A percentile compares a stretch with the other conserved stretches of the same genome.
Conservation (phyloP, 2,329 filamentous ascomycete species). For the Pseudocercospora eumusae region DNA sequence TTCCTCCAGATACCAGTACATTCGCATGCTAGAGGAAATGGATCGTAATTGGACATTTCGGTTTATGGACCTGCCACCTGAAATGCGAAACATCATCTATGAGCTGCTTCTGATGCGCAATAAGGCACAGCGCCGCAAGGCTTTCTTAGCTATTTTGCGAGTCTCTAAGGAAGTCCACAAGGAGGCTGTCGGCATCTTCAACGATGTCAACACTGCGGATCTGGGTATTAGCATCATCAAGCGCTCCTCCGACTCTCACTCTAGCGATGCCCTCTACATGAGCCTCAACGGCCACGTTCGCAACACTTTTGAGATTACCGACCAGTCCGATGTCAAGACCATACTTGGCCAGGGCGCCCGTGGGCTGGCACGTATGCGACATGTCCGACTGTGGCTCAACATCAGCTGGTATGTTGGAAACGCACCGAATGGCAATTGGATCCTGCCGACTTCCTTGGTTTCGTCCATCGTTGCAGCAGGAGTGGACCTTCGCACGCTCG, state of each 20-base stretch:
- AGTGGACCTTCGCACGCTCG: too few species aligned
- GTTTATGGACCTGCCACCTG: conserved; percentile 13
- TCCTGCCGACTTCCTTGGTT: too few species aligned
- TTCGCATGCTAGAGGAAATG: background rate
- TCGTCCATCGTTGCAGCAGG: too few species aligned
- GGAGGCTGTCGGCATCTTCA: conserved; percentile 9
- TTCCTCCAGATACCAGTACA: background rate
- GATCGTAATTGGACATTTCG: conserved; percentile 7
- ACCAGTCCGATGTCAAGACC: too few species aligned
- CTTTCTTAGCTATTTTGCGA: conserved; percentile 10
- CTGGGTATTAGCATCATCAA: background rate
- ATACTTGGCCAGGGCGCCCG: too few species aligned
- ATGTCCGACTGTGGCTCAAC: too few species aligned
- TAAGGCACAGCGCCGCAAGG: background rate
- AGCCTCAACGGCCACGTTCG: too few species aligned
- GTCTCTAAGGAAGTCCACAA: conserved; percentile 15
- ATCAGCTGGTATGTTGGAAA: too few species aligned
- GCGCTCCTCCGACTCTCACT: background rate
- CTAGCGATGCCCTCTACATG: too few species aligned
- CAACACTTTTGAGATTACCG: too few species aligned
- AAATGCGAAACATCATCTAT: conserved; percentile 10
- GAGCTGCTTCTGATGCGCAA: background rate
- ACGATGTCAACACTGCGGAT: background rate
- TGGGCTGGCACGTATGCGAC: too few species aligned
- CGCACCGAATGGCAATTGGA: too few species aligned